A percentile compares a stretch with the other conserved stretches of the same genome.
phyloP scores from a whole-genome alignment of 192 early-diverging fungal genomes.

The Linnemannia hyalina region DNA sequence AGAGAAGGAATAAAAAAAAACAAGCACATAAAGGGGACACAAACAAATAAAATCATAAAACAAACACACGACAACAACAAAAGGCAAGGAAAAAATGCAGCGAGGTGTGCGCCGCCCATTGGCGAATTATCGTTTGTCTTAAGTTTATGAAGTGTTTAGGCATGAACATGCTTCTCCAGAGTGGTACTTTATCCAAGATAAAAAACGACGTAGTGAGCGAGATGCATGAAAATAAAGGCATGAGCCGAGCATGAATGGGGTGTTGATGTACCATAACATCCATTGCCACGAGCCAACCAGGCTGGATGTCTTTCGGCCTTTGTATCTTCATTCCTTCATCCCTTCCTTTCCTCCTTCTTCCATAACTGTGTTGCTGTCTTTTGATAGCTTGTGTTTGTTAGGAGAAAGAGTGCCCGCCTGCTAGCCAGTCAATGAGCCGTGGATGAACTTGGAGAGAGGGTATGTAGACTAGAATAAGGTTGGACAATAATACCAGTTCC shows the following conservation, averaged over 20 bases:
- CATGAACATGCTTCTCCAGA: neutral
- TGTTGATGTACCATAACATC: neutral
- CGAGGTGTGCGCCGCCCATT: neutral
- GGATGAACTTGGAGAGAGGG: neutral
- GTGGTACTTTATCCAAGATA: constrained; percentile 1
- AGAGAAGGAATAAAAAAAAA: neutral
- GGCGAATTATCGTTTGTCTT: neutral
- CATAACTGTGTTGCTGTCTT: neutral
- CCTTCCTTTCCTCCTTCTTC: neutral
- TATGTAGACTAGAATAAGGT: neutral
- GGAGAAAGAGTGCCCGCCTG: too few species aligned
- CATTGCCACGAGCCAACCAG: neutral
- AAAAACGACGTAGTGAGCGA: neutral
- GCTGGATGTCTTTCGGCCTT: neutral
- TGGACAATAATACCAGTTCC: neutral
- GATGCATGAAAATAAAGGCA: neutral
- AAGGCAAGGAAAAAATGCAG: neutral
- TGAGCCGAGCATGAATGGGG: neutral
- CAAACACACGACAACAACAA: neutral
- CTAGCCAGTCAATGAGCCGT: neutral
- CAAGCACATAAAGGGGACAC: neutral
- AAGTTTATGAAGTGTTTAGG: neutral
- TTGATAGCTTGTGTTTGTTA: neutral
- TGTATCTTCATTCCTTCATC: neutral
- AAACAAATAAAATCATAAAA: neutral